Conservation (phyloP, 2,329 filamentous ascomycete genomes). For the Pyrenophora teres region DNA sequence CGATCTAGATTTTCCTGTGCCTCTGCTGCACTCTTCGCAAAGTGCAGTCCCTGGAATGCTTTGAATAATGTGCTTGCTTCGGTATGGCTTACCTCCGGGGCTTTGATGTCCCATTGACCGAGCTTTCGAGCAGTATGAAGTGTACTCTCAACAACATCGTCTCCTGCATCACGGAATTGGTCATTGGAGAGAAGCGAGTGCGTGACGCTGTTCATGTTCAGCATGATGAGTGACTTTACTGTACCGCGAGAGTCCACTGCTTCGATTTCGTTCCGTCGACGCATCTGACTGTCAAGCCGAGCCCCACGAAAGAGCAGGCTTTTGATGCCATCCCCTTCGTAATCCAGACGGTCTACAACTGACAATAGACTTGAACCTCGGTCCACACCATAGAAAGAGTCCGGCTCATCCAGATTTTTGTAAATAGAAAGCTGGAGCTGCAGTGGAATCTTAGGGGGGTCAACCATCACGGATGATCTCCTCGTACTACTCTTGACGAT, state of each 20-base stretch:
- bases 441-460: conserved; percentile 57
- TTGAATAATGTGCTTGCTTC: conserved; percentile 76
- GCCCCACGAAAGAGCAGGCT: conserved; percentile 90
- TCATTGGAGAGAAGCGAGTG: conserved; percentile 76
- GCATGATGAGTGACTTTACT: conserved; percentile 74
- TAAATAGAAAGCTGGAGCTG: conserved; percentile 81
- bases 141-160: conserved; percentile 69
- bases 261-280: conserved; percentile 61
- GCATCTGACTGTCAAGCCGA: conserved; percentile 84
- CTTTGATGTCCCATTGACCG: conserved; percentile 89
- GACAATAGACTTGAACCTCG: conserved; percentile 76
- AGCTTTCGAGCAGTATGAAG: conserved; percentile 80
- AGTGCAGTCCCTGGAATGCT: conserved; percentile 77
- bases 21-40: conserved; percentile 61
- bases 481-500: conserved; percentile 59
- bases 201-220: conserved; percentile 85
- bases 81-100: conserved; percentile 65
- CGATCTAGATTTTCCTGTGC: conserved; percentile 66
- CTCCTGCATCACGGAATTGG: conserved; percentile 62
- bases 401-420: conserved; percentile 90
- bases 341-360: conserved; percentile 81
- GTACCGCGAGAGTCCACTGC: conserved; percentile 69
- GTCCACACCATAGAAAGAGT: conserved; percentile 90
- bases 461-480: conserved; percentile 62
- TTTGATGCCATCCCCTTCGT: conserved; percentile 85